Evolutionary conservation across 2,329 filamentous ascomycete species (phyloP), one percentile per base, ranked within the genome.

Genomic region (Aspergillus nomiae): DNA sequence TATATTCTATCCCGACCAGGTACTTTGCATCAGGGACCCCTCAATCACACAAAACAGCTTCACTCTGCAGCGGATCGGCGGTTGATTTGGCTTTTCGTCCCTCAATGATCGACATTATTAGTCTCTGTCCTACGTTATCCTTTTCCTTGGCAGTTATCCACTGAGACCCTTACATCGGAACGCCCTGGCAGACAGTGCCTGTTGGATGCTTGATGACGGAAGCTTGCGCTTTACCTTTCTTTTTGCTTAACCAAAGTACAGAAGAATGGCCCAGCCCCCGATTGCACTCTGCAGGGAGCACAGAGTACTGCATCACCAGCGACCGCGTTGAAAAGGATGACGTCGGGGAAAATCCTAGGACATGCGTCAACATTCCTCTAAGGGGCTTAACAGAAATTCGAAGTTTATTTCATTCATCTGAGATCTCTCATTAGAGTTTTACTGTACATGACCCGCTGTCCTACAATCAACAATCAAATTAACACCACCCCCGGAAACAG

Each of bases 61-160:
- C 48, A 48, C 45, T 16, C 30, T 38, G 26, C 51, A 54, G 30
- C 21, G 1, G 26, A 55, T 55, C 32, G n/a, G 21, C 51, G 8
- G 11, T 11, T 30, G 16, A 32, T 54, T 54, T 54, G 21, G 30
- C 51, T 54, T 54, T 51, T 30, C 24, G 24, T 53, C 28, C 50
- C 30, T 53, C 16, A 53, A 53, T 55, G 51, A 55, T 55, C 51
- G 51, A 55, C 51, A 14, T 12, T 7, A n/a, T 55, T 55, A 38
- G 51, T 55, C 51, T 38, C 2, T 38, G 21, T 55, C 51, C 51
- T 55, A 55, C 51, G 51, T 55, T 55, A 26, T 55, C 51, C 51
- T 55, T 46, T 55, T 26, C 38, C 51, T 55, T 55, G 51, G 51
- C 51, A 38, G 41, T 38, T 38, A 55, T 38, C 51, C 51, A 54